Base-by-base conservation (phyloP, 2,329 filamentous ascomycete genomes). In the Arthroderma sp. region DNA sequence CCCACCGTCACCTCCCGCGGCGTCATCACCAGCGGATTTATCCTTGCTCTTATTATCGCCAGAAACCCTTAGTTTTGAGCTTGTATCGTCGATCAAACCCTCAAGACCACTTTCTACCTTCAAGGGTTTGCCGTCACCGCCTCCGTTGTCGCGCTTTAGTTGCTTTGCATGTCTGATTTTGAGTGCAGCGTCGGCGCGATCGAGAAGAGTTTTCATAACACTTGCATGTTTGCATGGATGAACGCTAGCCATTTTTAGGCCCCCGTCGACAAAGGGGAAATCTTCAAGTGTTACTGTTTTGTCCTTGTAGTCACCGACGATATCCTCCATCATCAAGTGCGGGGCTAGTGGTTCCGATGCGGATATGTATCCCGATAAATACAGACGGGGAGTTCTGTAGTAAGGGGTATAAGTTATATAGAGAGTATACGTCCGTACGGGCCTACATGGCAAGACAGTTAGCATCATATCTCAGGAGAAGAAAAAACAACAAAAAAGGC, bases 321-420 rank as follows among this genome's bases (percentile, higher is more conserved):
- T 94, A 62, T 94, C 87, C 64, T 94, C 86, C 84, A 94, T 93
- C 87, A 94, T 94, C 43, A 82, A 72, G 42, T 83, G 75, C 2
- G 87, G 87, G 3, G 83, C 78, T 0, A 94, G 80, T 1, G 88
- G 87, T 52, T 87, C 83, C 29, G 85, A 85, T 47, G 78, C 77
- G 28, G 83, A 75, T 8, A 78, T 71, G 65, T 96, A 96, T 56
- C 91, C 91, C 0, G 87, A 93, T 40, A 98, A 79, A 65, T 95
- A 98, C 57, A 96, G 78, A 31, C 91, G 86, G 0, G 91, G 91
- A 3, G 91, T 96, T 54, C 86, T 84, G 68, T 96, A 98, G 71
- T 94, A 95, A 33, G 88, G 84, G 4, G 88, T 86, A 69, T 98
- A 98, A 68, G 87, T 91, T 59, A 98, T 96, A 73, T 98, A 98